Conservation (phyloP, 2,329 filamentous ascomycete species). For the Stemphylium lycopersici region DNA sequence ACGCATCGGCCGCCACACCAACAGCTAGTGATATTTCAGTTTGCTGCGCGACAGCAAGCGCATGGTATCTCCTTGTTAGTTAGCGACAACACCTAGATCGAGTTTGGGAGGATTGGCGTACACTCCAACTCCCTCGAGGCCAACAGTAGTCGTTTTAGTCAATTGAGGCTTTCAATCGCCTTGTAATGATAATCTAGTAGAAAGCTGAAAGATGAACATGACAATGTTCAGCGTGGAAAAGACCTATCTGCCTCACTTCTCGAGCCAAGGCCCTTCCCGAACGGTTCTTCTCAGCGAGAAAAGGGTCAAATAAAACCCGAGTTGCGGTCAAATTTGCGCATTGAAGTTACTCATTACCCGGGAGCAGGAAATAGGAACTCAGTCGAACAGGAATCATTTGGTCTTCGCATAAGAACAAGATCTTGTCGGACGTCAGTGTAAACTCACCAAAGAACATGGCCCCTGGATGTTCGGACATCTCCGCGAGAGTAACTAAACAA, state of each 20-base stretch:
- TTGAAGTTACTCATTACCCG: neutral
- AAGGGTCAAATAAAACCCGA: neutral
- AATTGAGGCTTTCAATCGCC: neutral
- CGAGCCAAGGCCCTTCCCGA: neutral
- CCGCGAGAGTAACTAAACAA: too few relatives aligned
- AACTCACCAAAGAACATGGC: too few relatives aligned
- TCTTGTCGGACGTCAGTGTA: too few relatives aligned
- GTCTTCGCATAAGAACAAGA: too few relatives aligned
- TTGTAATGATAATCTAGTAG: neutral
- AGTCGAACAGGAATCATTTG: too few relatives aligned
- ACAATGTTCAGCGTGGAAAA: neutral
- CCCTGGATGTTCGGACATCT: too few relatives aligned
- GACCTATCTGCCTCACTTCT: neutral
- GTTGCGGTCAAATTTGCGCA: neutral
- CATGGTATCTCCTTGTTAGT: neutral
- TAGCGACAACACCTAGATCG: neutral
- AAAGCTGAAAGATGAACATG: neutral
- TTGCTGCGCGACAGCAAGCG: neutral
- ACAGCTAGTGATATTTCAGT: neutral
- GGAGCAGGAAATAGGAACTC: neutral
- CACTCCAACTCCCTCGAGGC: neutral
- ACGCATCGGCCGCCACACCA: neutral
- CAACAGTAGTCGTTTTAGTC: neutral
- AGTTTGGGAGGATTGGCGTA: neutral
- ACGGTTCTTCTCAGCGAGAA: neutral